A percentile compares a stretch with the other conserved stretches of the same genome.
Conservation (phyloP, 768 basidiomycete species). For the Russula foetens region DNA sequence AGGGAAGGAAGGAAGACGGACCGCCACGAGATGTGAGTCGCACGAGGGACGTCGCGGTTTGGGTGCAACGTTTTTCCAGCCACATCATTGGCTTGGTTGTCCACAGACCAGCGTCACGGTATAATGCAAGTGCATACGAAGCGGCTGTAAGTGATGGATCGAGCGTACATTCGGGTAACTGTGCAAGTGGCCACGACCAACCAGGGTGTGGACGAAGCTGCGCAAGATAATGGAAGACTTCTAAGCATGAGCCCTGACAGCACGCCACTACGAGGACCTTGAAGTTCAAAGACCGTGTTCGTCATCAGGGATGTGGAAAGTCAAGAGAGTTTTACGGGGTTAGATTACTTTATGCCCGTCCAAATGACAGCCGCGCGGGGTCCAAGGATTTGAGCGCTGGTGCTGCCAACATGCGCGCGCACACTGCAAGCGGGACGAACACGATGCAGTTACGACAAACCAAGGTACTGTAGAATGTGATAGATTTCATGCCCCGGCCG, state of each 20-base stretch:
- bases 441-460: no score
- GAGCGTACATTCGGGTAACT: neutral
- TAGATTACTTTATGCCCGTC: constrained; percentile 1
- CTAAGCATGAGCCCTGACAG: neutral
- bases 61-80: constrained; percentile 4
- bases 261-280: constrained; percentile 1
- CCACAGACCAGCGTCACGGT: constrained; percentile 4
- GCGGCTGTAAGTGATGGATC: neutral
- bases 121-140: constrained; percentile 5
- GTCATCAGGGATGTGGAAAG: neutral
- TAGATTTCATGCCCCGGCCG: no score
- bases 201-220: neutral
- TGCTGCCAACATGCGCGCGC: no score
- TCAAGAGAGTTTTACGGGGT: neutral
- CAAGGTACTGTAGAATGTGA: no score
- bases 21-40: constrained; percentile 2
- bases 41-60: constrained; percentile 4
- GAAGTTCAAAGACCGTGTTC: neutral
- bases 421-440: no score
- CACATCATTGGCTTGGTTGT: constrained; percentile 6
- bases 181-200: neutral
- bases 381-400: neutral
- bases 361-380: neutral
- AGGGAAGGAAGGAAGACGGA: neutral
- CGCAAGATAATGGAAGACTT: no score